A percentile compares a stretch with the other conserved stretches of the same genome.
phyloP scores from a whole-genome alignment of 208 protist species.

The Angomonas desouzai region DNA sequence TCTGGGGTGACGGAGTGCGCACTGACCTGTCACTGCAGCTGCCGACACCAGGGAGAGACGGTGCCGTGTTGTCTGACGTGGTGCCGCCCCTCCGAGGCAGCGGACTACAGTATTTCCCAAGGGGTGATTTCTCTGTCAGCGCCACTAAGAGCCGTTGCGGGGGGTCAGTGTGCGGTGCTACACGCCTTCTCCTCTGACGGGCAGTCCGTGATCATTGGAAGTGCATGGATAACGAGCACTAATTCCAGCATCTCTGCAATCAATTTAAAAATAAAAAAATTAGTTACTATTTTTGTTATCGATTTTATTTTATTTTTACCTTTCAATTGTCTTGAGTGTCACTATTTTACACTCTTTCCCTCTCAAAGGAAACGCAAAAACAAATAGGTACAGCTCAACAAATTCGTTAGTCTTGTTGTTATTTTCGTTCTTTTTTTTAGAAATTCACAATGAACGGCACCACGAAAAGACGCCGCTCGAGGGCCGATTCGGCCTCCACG shows the following conservation, averaged over 20 bases:
- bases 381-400: no score
- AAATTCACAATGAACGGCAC: background rate
- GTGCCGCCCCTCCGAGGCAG: background rate
- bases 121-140: conserved; percentile 27
- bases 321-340: no score
- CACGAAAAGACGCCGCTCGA: background rate
- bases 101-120: background rate
- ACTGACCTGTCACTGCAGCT: conserved; percentile 37
- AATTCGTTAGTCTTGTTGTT: no score
- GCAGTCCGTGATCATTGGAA: conserved; percentile 15
- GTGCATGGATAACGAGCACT: conserved; percentile 1
- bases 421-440: no score
- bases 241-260: background rate
- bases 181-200: conserved; percentile 22
- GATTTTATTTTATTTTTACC: no score
- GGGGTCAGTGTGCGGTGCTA: conserved; percentile 57
- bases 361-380: no score
- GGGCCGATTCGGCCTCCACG: background rate
- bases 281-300: no score
- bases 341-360: conserved; percentile 2
- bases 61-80: conserved; percentile 35
- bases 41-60: conserved; percentile 52
- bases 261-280: conserved; percentile 6
- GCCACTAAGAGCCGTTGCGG: conserved; percentile 47
- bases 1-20: background rate